Evolutionary conservation across 768 basidiomycete species (phyloP).

Genomic region (Sistotremastrum niveocremeum): DNA sequence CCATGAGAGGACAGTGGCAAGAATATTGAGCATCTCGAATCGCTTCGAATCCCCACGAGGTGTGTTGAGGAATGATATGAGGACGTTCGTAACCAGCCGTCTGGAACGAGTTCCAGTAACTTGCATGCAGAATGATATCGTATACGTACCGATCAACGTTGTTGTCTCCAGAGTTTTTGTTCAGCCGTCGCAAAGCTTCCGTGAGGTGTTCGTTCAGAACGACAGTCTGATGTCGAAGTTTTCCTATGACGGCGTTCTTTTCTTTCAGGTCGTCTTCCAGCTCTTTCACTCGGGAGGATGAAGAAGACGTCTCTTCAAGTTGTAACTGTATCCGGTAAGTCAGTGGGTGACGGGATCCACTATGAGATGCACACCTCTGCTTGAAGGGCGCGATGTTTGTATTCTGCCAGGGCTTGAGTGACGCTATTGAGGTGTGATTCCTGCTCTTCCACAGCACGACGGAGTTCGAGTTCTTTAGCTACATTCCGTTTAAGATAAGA

Average conservation of each 20-base stretch:
- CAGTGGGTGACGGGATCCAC: background rate
- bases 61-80: slow-evolving; percentile 80
- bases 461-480: slow-evolving; percentile 90
- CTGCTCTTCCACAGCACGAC: slow-evolving; percentile 70
- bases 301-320: slow-evolving; percentile 59
- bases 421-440: slow-evolving; percentile 57
- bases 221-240: slow-evolving; percentile 92
- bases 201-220: slow-evolving; percentile 97
- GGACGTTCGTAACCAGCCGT: slow-evolving; percentile 85
- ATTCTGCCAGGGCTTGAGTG: slow-evolving; percentile 77
- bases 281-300: slow-evolving; percentile 50
- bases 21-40: slow-evolving; percentile 88
- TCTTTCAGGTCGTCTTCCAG: slow-evolving; percentile 90
- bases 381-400: slow-evolving; percentile 71
- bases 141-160: slow-evolving; percentile 60
- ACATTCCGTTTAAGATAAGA: slow-evolving; percentile 1
- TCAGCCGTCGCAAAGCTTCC: slow-evolving; percentile 89
- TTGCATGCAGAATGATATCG: background rate
- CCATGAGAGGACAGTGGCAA: slow-evolving; percentile 89
- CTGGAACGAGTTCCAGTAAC: slow-evolving; percentile 14
- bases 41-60: slow-evolving; percentile 88
- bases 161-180: slow-evolving; percentile 67
- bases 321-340: slow-evolving; percentile 35
- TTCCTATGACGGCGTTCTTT: slow-evolving; percentile 89
- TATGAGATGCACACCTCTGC: slow-evolving; percentile 51